phyloP scores from a whole-genome alignment of 1,139 yeast genomes.

The Kodamaea sp. region DNA sequence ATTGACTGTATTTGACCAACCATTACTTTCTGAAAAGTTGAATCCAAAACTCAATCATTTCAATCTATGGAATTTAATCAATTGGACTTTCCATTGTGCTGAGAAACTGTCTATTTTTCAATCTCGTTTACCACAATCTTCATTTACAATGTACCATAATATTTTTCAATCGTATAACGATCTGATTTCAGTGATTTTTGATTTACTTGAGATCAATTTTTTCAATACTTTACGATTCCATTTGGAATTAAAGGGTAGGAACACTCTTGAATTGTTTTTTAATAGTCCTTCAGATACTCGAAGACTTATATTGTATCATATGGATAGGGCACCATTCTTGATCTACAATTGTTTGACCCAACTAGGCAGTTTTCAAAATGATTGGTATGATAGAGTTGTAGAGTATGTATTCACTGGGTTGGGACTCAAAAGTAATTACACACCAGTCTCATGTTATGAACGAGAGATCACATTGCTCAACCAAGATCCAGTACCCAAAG shows the following conservation, averaged over 20 bases:
- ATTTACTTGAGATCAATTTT: conserved; percentile 20
- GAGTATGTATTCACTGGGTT: conserved; percentile 31
- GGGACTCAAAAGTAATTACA: conserved; percentile 12
- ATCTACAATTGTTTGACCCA: conserved; percentile 18
- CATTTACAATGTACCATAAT: conserved; percentile 20
- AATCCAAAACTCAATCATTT: conserved; percentile 21
- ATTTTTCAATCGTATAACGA: conserved; percentile 22
- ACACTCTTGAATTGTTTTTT: conserved; percentile 7
- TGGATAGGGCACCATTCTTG: conserved; percentile 12
- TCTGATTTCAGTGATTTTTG: conserved; percentile 20
- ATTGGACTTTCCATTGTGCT: conserved; percentile 38
- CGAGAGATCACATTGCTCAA: conserved; percentile 25
- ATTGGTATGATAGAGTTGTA: conserved; percentile 34
- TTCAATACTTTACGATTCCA: conserved; percentile 9
- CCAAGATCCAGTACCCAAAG: conserved; percentile 15
- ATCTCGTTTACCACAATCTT: conserved; percentile 15
- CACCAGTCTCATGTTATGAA: conserved; percentile 29
- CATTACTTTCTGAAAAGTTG: conserved; percentile 22
- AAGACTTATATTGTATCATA: conserved; percentile 7
- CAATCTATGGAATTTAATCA: conserved; percentile 29
- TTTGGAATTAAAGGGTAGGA: conserved; percentile 1
- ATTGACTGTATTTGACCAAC: conserved; percentile 31
- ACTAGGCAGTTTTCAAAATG: conserved; percentile 14
- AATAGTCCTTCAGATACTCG: conserved; percentile 7
- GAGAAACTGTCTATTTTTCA: conserved; percentile 22